Evolutionary conservation across 2,329 filamentous ascomycete genomes (phyloP).

Genomic region (Cladophialophora yegresii): DNA sequence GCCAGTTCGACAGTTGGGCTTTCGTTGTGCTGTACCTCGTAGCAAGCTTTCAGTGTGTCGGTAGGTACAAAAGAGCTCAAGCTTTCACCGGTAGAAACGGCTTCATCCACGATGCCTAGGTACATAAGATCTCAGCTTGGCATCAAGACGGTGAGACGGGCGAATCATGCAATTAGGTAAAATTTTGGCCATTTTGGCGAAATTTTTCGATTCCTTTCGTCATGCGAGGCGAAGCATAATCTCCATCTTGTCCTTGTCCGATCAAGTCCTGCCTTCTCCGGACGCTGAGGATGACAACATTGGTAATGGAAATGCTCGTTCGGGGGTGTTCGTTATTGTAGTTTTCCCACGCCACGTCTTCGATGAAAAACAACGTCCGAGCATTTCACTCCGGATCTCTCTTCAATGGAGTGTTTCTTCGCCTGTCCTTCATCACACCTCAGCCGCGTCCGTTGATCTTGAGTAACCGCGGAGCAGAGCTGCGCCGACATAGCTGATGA

Average conservation of each 20-base stretch:
- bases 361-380: not conserved
- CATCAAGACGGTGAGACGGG: not conserved
- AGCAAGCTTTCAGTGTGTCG: not conserved
- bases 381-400: not conserved
- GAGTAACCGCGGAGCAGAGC: not conserved
- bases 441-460: not conserved
- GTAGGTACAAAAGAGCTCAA: not conserved
- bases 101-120: not conserved
- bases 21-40: no score
- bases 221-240: constrained; percentile 1
- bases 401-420: not conserved
- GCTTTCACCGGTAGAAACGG: not conserved
- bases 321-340: not conserved
- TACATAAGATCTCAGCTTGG: not conserved
- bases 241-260: constrained; percentile 1
- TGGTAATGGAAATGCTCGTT: constrained; percentile 10
- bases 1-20: no score
- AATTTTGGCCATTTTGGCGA: constrained; percentile 12
- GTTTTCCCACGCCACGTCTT: not conserved
- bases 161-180: constrained; percentile 20
- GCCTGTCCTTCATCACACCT: not conserved
- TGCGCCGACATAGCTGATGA: constrained; percentile 4
- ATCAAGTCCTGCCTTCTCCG: constrained; percentile 18
- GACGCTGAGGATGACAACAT: not conserved
- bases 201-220: constrained; percentile 14